These are phyloP conservation scores for Chlamydomonas incerta DNA, from an alignment of 139 green algal genomes.

Conservation along the genomic window DNA sequence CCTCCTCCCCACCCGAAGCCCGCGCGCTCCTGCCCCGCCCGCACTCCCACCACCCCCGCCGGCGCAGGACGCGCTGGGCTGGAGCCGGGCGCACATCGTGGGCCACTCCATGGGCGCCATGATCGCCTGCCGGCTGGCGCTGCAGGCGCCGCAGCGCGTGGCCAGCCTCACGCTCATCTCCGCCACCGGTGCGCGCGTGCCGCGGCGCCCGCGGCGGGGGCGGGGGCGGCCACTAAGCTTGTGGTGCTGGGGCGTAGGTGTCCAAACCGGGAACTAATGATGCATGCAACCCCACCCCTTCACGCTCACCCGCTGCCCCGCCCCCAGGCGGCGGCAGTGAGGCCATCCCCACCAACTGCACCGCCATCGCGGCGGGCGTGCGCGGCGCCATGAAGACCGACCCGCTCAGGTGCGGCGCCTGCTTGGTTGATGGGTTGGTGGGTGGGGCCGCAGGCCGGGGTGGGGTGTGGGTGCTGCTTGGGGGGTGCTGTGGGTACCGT, in stretches of 20 bases:
- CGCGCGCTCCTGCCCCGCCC: background rate
- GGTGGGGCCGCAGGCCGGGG: no score
- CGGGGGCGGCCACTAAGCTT: no score
- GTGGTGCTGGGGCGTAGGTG: no score
- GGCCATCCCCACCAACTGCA: constrained; percentile 23
- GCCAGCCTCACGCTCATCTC: constrained; percentile 57
- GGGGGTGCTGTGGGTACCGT: no score
- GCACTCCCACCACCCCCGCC: background rate
- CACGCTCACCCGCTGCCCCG: background rate
- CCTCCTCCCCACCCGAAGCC: background rate
- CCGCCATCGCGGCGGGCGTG: constrained; percentile 10
- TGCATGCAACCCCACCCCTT: background rate
- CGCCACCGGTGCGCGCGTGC: background rate
- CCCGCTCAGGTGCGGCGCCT: background rate
- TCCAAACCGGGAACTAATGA: no score
- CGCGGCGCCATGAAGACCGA: background rate
- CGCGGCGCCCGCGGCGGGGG: no score
- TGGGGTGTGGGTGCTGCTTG: no score
- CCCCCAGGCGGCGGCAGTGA: constrained; percentile 20
- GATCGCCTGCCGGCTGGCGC: constrained; percentile 65
- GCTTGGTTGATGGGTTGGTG: no score
- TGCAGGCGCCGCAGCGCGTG: constrained; percentile 43
- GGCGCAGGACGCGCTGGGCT: constrained; percentile 64
- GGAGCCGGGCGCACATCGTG: constrained; percentile 66
- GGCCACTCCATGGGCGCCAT: constrained; percentile 79